Evolutionary conservation across 257 asterid genomes (phyloP).

Genomic region (Fraxinus anomala): DNA sequence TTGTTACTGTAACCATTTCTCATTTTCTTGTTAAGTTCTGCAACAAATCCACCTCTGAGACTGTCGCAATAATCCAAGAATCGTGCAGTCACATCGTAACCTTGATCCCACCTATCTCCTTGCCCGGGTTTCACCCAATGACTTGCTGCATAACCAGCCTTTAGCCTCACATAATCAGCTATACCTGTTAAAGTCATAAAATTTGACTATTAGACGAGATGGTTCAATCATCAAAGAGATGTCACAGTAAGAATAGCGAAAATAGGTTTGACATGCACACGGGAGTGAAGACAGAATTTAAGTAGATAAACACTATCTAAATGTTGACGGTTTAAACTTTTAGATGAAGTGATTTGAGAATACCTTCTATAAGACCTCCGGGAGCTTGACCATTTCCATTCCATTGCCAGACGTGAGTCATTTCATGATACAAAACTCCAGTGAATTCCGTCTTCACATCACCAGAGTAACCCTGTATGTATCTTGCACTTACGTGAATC

Average conservation of each 20-base stretch:
- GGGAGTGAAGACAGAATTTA: too few species aligned
- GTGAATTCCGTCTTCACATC: slow-evolving; percentile 46
- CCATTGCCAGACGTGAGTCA: slow-evolving; percentile 73
- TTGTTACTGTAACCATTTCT: neutral
- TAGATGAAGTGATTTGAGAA: too few species aligned
- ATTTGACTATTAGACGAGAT: neutral
- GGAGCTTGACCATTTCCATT: slow-evolving; percentile 59
- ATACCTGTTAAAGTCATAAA: slow-evolving; percentile 35
- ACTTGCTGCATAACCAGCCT: slow-evolving; percentile 51
- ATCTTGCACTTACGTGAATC: slow-evolving; percentile 61
- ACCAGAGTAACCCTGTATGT: slow-evolving; percentile 39
- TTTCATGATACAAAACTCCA: slow-evolving; percentile 62
- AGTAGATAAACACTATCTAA: too few species aligned
- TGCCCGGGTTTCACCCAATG: slow-evolving; percentile 69
- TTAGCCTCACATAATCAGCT: slow-evolving; percentile 65
- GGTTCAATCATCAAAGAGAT: neutral
- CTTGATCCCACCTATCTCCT: slow-evolving; percentile 68
- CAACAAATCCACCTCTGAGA: slow-evolving; percentile 53
- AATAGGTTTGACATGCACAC: too few species aligned
- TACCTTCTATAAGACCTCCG: slow-evolving; percentile 18
- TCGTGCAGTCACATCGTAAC: slow-evolving; percentile 63
- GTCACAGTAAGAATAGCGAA: too few species aligned
- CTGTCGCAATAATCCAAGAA: slow-evolving; percentile 62
- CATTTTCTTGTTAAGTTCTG: slow-evolving; percentile 64
- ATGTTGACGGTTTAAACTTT: too few species aligned